A percentile compares a stretch with the other conserved stretches of the same genome.
Conservation (phyloP, 176 grass and related monocot species). For the bread wheat (Triticum aestivum) region DNA sequence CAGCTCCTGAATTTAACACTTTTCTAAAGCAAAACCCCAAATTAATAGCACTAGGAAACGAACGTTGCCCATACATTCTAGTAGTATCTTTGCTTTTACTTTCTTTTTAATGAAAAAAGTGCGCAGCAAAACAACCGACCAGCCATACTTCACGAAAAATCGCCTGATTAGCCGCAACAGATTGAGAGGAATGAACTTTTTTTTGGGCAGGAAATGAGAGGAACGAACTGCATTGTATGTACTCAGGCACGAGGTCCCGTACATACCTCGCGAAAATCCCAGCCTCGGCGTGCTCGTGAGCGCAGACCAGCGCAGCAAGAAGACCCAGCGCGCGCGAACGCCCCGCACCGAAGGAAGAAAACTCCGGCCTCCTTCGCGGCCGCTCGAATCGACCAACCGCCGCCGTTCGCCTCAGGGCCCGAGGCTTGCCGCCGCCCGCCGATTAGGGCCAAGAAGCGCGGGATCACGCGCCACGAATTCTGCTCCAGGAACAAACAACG, state of each 20-base stretch:
- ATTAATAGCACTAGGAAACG: background rate
- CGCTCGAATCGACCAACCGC: background rate
- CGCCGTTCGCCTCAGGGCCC: constrained; percentile 5
- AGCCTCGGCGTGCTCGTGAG: background rate
- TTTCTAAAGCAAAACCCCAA: background rate
- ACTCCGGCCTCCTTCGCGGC: background rate
- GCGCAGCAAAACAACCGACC: background rate
- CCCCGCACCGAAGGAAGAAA: too few relatives aligned
- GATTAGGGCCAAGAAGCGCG: background rate
- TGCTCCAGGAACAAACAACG: background rate
- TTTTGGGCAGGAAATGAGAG: background rate
- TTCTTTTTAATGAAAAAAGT: background rate
- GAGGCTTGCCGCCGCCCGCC: background rate
- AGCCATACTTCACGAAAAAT: background rate
- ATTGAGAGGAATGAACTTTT: background rate
- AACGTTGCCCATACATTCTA: constrained; percentile 6
- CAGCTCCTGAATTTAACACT: background rate
- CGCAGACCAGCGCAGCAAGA: background rate
- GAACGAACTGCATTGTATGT: constrained; percentile 1
- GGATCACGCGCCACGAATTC: background rate
- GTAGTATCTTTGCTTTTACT: background rate
- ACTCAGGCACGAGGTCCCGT: background rate
- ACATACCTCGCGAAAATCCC: constrained; percentile 28
- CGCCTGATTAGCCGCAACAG: constrained; percentile 4
- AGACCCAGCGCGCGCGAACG: too few relatives aligned